Evolutionary conservation across 345 rosid species (phyloP), one percentile per base, ranked within the genome.

Genomic region (Odontarrhena argentea): DNA sequence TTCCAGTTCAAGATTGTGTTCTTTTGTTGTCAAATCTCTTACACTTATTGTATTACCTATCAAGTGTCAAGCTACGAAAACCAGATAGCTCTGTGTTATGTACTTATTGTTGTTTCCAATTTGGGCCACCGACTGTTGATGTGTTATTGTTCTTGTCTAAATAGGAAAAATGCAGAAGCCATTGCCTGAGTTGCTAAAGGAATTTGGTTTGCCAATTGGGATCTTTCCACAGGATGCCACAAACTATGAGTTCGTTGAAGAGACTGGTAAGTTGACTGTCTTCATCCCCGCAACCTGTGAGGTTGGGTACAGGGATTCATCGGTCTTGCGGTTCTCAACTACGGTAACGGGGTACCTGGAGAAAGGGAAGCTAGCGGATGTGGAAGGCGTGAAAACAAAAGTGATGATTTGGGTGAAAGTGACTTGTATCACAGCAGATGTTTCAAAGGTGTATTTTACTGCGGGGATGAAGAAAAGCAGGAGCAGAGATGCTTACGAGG

Each of bases 141-240:
- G 15, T 35, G 3, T 53, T 1, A 7, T 35, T 52, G 56, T 45
- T 66, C 18, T 68, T 18, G 22, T 66, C 8, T 36, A n/a, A 40
- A 45, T 80, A 94, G 97, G 99, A 68, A 95, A 87, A 79, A 89
- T 95, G 96, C 99, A 95, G 79, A 91, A 79, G 79, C 90, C 99
- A 25, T 68, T 95, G 44, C 86, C 88, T 0, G 99, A 95, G 41
- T 80, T 95, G 68, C 85, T 95, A 2, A 86, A 87, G 82, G 93
- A 91, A 65, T 79, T 86, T 70, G 88, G 85, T 55, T 68, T 95
- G 69, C 86, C 96, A 0, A 65, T 84, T 11, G 99, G 99, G 70
- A 87, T 95, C 72, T 95, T 95, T 73, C 99, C 99, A 13, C 82
- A 85, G 26, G 96, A 94, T 65, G 93, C 99, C 22, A 94, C 96